Evolutionary conservation across 495 filamentous ascomycete species (phyloP).

Genomic region (Schizothecium vesticola): DNA sequence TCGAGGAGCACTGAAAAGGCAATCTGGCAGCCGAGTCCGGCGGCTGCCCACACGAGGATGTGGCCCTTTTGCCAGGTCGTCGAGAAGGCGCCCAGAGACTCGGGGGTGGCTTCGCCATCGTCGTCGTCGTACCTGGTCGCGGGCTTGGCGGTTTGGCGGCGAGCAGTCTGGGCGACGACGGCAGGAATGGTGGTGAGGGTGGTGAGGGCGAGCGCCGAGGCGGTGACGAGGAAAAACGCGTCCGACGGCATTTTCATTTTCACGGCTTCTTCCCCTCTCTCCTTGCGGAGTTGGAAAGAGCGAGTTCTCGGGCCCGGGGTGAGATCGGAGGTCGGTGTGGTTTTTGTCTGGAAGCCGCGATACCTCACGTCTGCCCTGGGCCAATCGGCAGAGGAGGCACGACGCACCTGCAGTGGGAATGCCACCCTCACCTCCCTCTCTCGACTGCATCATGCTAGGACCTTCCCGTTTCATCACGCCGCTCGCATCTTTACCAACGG

Average conservation of each 20-base stretch:
- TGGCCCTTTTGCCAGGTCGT: conserved; percentile 37
- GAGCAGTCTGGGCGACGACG: neutral
- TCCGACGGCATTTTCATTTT: neutral
- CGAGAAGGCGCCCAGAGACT: conserved; percentile 45
- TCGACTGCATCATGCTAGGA: neutral
- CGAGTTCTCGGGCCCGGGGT: neutral
- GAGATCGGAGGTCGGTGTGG: neutral
- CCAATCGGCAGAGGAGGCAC: neutral
- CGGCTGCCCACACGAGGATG: conserved; percentile 35
- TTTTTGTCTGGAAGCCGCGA: neutral
- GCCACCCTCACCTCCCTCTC: neutral
- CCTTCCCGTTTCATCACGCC: neutral
- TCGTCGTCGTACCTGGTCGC: conserved; percentile 48
- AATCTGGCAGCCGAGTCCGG: conserved; percentile 40
- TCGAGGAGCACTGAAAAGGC: conserved; percentile 35
- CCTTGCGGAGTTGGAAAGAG: neutral
- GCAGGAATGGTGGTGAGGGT: conserved; percentile 1
- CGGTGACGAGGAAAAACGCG: neutral
- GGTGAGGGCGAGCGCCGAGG: conserved; percentile 1
- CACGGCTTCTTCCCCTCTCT: neutral
- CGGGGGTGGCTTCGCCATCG: conserved; percentile 52
- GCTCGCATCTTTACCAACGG: neutral
- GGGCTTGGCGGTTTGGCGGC: neutral
- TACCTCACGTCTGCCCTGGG: neutral
- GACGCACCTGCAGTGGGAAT: neutral